These are phyloP conservation scores for Nemania sp. DNA, from an alignment of 2,329 filamentous ascomycete species.

Conservation along the genomic window DNA sequence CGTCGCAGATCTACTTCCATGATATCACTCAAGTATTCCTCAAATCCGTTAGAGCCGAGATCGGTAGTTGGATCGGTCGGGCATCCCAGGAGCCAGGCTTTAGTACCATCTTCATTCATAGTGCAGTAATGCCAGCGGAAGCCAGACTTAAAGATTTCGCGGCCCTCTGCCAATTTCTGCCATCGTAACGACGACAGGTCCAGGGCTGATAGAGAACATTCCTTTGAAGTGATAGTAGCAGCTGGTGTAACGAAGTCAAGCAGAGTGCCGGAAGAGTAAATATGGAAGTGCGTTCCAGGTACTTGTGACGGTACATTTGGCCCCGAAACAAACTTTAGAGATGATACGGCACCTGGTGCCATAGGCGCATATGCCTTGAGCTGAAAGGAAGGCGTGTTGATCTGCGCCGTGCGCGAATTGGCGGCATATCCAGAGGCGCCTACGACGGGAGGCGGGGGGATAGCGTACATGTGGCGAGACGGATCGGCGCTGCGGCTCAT, in stretches of 20 bases:
- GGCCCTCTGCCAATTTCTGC: conserved; percentile 93
- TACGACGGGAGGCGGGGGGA: conserved; percentile 54
- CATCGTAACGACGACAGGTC: conserved; percentile 86
- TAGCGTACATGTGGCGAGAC: conserved; percentile 56
- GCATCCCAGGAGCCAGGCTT: conserved; percentile 95
- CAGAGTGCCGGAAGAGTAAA: conserved; percentile 88
- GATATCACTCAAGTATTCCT: conserved; percentile 93
- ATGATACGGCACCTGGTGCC: conserved; percentile 86
- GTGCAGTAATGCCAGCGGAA: conserved; percentile 99
- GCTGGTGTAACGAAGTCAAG: conserved; percentile 94
- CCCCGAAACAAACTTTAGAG: conserved; percentile 86
- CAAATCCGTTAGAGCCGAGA: conserved; percentile 70
- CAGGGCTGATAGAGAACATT: conserved; percentile 87
- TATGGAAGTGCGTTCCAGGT: conserved; percentile 91
- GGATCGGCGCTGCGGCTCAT: conserved; percentile 51
- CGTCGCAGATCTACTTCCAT: conserved; percentile 90
- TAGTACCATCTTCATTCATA: conserved; percentile 91
- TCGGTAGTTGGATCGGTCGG: conserved; percentile 73
- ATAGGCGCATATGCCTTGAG: conserved; percentile 76
- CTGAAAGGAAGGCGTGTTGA: conserved; percentile 67
- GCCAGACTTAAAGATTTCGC: conserved; percentile 87
- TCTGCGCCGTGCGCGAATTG: conserved; percentile 68
- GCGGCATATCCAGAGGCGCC: conserved; percentile 67
- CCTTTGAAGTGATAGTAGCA: conserved; percentile 79
- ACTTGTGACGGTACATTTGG: conserved; percentile 85